Evolutionary conservation across 176 grass and related monocot species (phyloP).

Genomic region (Oryza nivara): DNA sequence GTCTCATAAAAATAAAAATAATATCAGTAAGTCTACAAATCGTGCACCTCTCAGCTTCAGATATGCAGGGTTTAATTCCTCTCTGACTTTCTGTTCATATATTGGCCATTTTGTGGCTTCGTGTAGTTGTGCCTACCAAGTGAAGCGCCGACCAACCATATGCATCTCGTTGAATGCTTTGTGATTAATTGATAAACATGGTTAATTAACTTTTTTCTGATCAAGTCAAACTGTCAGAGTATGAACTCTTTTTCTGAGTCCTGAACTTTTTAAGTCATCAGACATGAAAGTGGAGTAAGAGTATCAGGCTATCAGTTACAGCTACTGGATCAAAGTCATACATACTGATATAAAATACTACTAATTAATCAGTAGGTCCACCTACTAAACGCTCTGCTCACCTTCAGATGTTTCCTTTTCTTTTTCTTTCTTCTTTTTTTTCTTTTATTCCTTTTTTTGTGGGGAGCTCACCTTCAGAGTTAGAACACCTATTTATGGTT

Average conservation of each 20-base stretch:
- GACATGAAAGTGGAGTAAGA: not conserved
- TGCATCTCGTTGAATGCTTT: not conserved
- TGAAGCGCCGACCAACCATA: not conserved
- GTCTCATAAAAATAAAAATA: too few species aligned
- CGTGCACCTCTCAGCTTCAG: too few species aligned
- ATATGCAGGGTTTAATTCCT: too few species aligned
- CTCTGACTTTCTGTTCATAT: too few species aligned
- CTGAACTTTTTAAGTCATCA: not conserved
- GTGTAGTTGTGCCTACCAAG: conserved; percentile 1
- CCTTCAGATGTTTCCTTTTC: too few species aligned
- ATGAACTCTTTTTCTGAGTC: too few species aligned
- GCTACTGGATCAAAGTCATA: not conserved
- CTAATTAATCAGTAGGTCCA: not conserved
- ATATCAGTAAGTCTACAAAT: too few species aligned
- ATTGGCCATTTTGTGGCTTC: not conserved
- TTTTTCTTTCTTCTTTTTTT: too few species aligned
- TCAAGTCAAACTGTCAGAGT: not conserved
- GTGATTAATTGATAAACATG: not conserved
- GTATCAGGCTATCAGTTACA: not conserved
- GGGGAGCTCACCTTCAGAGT: too few species aligned
- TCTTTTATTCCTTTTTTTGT: too few species aligned
- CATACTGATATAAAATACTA: not conserved
- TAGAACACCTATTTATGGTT: too few species aligned
- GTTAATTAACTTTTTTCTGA: too few species aligned
- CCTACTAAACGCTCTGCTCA: not conserved